Base-by-base conservation (phyloP, 1,284 basidiomycete species). In the Malassezia arunalokei region DNA sequence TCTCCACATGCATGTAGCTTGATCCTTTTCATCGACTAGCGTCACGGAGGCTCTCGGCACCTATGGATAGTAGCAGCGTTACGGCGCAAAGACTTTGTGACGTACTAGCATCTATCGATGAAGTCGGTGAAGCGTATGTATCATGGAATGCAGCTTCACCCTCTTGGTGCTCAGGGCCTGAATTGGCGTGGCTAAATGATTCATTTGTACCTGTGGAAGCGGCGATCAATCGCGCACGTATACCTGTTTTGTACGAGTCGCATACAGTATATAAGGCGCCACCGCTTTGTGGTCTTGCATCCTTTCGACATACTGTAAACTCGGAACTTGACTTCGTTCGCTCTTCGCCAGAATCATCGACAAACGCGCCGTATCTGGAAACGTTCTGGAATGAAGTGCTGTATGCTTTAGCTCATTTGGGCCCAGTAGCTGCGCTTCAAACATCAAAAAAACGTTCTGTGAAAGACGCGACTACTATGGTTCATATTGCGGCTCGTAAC, bases 381-480 rank as follows among this genome's bases (percentile, higher is more conserved):
- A 35, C 38, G 8, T 49, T 49, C 28, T 57, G 47, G 50, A 39
- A 42, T 30, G 54, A 56, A 20, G 41, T 49, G 27, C 42, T 52
- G 7, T 27, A 53, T 43, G 45, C 51, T 11, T 29, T 48, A 8
- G 24, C 41, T 1, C 8, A 11, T 15, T 24, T 17, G 8, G 29
- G 40, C 0, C 40, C 51, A 0, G 5, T 53, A 6, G 27, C 20
- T 1, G 46, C 51, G 9, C 47, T 53, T 3, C 33, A 35, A 15
- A 35, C 33, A 11, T 2, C 39, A 24, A 40, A 40, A 15, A 9
- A n/a, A 3, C 9, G 17, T 12, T 9, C n/a, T 6, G 39, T 15
- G 9, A 15, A 9, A 3, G n/a, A 9, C 14, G 20, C 39, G 8
- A 6, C 39, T 12, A 11, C 27, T n/a, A 24, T 15, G 17, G 29